Conservation (phyloP, 768 basidiomycete species). For the Rubroboletus satanas region DNA sequence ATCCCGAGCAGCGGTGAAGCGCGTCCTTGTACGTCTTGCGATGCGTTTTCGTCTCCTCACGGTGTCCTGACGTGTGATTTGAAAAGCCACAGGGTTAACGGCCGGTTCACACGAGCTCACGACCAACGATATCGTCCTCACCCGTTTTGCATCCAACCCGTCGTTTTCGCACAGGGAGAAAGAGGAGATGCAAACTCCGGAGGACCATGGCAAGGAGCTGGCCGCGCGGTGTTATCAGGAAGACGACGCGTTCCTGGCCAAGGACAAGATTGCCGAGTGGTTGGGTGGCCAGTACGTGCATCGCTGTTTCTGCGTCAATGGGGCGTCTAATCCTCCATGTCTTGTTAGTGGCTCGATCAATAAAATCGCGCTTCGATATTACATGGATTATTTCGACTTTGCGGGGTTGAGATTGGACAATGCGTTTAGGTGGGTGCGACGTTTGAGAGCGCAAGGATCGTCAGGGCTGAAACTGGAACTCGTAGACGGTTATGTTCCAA, state of each 20-base stretch:
- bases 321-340: not conserved
- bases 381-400: constrained; percentile 91
- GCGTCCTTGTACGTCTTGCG: constrained; percentile 42
- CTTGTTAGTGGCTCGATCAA: constrained; percentile 66
- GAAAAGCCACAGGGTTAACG: constrained; percentile 19
- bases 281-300: constrained; percentile 84
- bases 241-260: constrained; percentile 71
- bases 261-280: constrained; percentile 96
- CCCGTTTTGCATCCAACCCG: constrained; percentile 41
- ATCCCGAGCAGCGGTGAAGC: constrained; percentile 50
- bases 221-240: constrained; percentile 82
- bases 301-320: not conserved
- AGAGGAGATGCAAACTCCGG: constrained; percentile 56
- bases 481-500: constrained; percentile 82
- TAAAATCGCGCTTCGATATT: constrained; percentile 68
- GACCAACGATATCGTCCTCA: constrained; percentile 46
- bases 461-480: not conserved
- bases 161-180: constrained; percentile 44
- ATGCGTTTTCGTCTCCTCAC: constrained; percentile 12
- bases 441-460: not conserved
- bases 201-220: constrained; percentile 62
- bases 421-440: constrained; percentile 70
- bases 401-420: constrained; percentile 73
- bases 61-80: constrained; percentile 10
- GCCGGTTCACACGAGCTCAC: constrained; percentile 51